phyloP scores from a whole-genome alignment of 1,139 yeast genomes.

The Nakaseomyces bracarensis region DNA sequence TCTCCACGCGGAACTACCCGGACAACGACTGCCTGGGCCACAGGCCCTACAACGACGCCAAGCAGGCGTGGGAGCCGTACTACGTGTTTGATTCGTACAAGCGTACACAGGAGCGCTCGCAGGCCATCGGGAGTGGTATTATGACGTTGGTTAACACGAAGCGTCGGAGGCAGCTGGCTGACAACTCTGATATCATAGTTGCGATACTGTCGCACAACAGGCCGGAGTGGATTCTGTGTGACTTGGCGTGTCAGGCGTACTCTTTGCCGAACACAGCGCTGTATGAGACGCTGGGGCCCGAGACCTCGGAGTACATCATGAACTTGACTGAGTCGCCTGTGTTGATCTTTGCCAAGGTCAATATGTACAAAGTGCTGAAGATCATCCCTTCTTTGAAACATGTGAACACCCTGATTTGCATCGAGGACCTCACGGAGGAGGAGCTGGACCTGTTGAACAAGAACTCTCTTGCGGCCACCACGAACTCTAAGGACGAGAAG shows the following conservation, averaged over 20 bases:
- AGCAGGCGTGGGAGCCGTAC: slow-evolving; percentile 36
- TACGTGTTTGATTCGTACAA: slow-evolving; percentile 45
- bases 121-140: slow-evolving; percentile 57
- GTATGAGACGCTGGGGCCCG: slow-evolving; percentile 58
- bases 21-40: slow-evolving; percentile 44
- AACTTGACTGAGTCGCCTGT: slow-evolving; percentile 50
- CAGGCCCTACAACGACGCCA: slow-evolving; percentile 38
- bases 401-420: slow-evolving; percentile 41
- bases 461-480: slow-evolving; percentile 16
- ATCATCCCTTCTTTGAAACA: slow-evolving; percentile 34
- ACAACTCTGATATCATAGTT: slow-evolving; percentile 39
- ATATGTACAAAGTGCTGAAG: slow-evolving; percentile 38
- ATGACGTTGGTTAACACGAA: slow-evolving; percentile 42
- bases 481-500: slow-evolving; percentile 19
- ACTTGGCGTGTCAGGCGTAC: slow-evolving; percentile 47
- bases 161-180: slow-evolving; percentile 30
- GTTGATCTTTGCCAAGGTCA: slow-evolving; percentile 42
- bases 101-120: slow-evolving; percentile 38
- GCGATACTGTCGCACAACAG: slow-evolving; percentile 49
- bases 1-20: slow-evolving; percentile 35
- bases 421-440: slow-evolving; percentile 42
- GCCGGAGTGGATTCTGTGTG: slow-evolving; percentile 54
- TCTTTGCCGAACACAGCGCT: slow-evolving; percentile 50
- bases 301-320: slow-evolving; percentile 50
- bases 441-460: slow-evolving; percentile 28